Conservation (phyloP, 2,329 filamentous ascomycete genomes). For the Chaetomium globosum region DNA sequence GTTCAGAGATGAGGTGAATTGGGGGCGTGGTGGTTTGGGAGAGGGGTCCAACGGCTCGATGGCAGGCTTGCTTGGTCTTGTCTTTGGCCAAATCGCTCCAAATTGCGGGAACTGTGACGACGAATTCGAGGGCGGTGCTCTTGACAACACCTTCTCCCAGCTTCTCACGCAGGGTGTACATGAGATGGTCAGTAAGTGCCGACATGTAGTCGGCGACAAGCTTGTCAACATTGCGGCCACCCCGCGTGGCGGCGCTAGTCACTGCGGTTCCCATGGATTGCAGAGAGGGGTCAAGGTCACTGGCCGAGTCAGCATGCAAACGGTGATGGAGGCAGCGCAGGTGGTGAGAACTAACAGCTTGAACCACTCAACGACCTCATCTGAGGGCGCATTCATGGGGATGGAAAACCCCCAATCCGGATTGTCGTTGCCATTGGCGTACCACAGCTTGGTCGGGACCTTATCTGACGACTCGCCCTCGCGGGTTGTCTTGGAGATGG, state of each 20-base stretch:
- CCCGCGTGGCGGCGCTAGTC: constrained; percentile 35
- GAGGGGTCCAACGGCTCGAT: constrained; percentile 42
- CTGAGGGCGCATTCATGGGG: constrained; percentile 45
- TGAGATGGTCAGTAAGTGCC: constrained; percentile 53
- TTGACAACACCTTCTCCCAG: constrained; percentile 49
- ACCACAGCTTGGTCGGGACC: constrained; percentile 54
- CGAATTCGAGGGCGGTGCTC: constrained; percentile 54
- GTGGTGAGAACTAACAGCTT: constrained; percentile 48
- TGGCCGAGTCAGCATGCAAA: constrained; percentile 1
- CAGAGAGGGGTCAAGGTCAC: constrained; percentile 44
- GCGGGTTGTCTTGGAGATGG: constrained; percentile 43
- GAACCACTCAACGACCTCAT: constrained; percentile 51
- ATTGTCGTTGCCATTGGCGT: constrained; percentile 44
- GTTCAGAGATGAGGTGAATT: constrained; percentile 54
- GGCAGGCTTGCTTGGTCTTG: constrained; percentile 51
- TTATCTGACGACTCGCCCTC: constrained; percentile 49
- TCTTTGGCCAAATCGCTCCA: constrained; percentile 60
- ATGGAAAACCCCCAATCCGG: constrained; percentile 57
- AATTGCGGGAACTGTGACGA: constrained; percentile 61
- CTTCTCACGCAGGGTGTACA: constrained; percentile 48
- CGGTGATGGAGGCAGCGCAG: background rate
- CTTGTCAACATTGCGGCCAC: constrained; percentile 44
- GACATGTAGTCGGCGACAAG: constrained; percentile 54
- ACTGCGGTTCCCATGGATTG: constrained; percentile 41
- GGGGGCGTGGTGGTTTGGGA: constrained; percentile 38